These are phyloP conservation scores for Phytopythium aichiense DNA, from an alignment of 352 stramenopile genomes.

Conservation along the genomic window DNA sequence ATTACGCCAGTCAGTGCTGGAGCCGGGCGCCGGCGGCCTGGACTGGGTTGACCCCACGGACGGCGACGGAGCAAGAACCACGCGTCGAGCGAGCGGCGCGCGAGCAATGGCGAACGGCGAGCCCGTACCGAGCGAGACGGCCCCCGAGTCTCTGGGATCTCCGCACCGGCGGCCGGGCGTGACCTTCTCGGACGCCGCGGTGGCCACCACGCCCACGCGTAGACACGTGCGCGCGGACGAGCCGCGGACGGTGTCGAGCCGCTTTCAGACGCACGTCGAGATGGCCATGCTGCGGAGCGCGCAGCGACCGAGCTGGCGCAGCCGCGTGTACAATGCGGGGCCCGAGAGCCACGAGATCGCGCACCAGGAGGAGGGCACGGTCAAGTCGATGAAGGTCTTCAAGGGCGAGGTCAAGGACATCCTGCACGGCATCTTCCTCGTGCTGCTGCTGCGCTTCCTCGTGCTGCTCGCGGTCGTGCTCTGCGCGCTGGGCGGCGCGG, in stretches of 20 bases:
- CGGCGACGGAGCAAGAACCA: neutral
- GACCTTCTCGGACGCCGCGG: neutral
- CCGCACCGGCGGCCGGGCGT: neutral
- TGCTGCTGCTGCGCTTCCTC: constrained; percentile 52
- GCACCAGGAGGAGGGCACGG: constrained; percentile 40
- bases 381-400: constrained; percentile 56
- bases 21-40: neutral
- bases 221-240: constrained; percentile 5
- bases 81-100: neutral
- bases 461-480: constrained; percentile 34
- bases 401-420: constrained; percentile 52
- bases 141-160: neutral
- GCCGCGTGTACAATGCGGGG: neutral
- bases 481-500: constrained; percentile 24
- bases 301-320: neutral
- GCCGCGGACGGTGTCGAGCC: constrained; percentile 4
- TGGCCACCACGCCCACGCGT: constrained; percentile 3
- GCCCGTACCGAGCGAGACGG: neutral
- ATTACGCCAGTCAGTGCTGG: neutral
- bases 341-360: constrained; percentile 14
- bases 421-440: constrained; percentile 55
- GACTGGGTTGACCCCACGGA: neutral
- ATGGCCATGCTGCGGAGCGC: constrained; percentile 14
- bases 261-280: constrained; percentile 18
- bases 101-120: neutral